Evolutionary conservation across 2,329 filamentous ascomycete species (phyloP), one percentile per base, ranked within the genome.

Genomic region (Penicillium sp.): DNA sequence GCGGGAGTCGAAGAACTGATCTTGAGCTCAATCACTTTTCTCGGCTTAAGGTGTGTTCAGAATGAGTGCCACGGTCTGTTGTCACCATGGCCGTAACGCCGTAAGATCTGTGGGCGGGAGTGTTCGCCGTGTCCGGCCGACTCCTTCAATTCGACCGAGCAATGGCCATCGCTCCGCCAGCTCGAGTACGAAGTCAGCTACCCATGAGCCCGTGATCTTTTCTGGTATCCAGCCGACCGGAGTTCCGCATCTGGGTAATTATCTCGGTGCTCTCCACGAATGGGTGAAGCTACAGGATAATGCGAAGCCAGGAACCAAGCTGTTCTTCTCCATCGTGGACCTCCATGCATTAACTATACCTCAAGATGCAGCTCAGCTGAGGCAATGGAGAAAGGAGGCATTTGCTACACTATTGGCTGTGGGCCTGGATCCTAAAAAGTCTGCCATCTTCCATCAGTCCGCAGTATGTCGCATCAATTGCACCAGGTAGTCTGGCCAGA

Each of bases 211-310:
- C 45, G 76, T 85, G 49, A 81, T 97, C 61, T 96, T 98, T 74
- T 97, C 93, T 3, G 93, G 90, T 43, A 98, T 98, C 59, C 93
- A 98, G 69, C 93, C 93, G 14, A 98, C 93, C 0, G 93, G 91
- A 28, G 78, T 94, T 20, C 93, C 93, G 11, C 93, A 98, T 67
- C 73, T 98, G 24, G 93, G 93, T 45, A 98, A 98, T 71, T 98
- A 96, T 69, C 78, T 95, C 9, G 93, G 93, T 22, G 93, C 93
- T 13, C 73, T 98, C 45, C 80, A 82, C 41, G 82, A 89, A 75
- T 98, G 93, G 93, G 85, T 86, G 38, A 77, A 78, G 50, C 75
- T 96, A 6, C 91, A 98, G 56, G 74, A 89, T 50, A 73, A 78
- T 29, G 75, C 81, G 0, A 55, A 72, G 0, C 64, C 75, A 2